A percentile compares a stretch with the other conserved stretches of the same genome.
These are phyloP conservation scores for Trypanosoma cruzi DNA, from an alignment of 208 protist species.

Conservation along the genomic window DNA sequence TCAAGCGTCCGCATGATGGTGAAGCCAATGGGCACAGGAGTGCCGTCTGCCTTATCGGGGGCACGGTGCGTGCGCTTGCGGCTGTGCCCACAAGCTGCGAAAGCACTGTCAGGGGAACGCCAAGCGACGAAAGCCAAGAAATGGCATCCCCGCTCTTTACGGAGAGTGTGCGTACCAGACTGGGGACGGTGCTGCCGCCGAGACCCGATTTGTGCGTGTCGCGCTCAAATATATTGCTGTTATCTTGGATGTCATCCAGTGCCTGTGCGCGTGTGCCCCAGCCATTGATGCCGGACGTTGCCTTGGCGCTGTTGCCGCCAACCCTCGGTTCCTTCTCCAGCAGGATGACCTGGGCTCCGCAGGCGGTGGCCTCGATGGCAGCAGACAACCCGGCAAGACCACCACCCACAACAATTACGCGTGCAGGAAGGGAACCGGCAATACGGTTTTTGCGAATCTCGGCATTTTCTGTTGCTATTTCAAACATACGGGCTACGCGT, in stretches of 20 bases:
- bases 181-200: constrained; percentile 65
- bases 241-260: constrained; percentile 60
- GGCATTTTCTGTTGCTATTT: constrained; percentile 61
- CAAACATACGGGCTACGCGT: constrained; percentile 67
- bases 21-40: constrained; percentile 86
- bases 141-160: constrained; percentile 74
- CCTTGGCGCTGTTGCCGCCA: constrained; percentile 97
- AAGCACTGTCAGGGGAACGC: constrained; percentile 82
- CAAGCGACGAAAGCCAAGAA: constrained; percentile 77
- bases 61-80: constrained; percentile 88
- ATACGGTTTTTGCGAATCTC: constrained; percentile 64
- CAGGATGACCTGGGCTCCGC: constrained; percentile 86
- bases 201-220: constrained; percentile 77
- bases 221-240: constrained; percentile 76
- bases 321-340: constrained; percentile 91
- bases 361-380: constrained; percentile 78
- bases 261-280: constrained; percentile 89
- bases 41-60: constrained; percentile 68
- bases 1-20: constrained; percentile 90
- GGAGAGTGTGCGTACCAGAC: constrained; percentile 87
- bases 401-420: constrained; percentile 85
- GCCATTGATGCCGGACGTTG: constrained; percentile 96
- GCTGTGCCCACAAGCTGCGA: constrained; percentile 91
- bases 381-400: constrained; percentile 87
- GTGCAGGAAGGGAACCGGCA: constrained; percentile 47